These are phyloP conservation scores for Penicillium malachiteum DNA, from an alignment of 495 filamentous ascomycete species.

Conservation along the genomic window DNA sequence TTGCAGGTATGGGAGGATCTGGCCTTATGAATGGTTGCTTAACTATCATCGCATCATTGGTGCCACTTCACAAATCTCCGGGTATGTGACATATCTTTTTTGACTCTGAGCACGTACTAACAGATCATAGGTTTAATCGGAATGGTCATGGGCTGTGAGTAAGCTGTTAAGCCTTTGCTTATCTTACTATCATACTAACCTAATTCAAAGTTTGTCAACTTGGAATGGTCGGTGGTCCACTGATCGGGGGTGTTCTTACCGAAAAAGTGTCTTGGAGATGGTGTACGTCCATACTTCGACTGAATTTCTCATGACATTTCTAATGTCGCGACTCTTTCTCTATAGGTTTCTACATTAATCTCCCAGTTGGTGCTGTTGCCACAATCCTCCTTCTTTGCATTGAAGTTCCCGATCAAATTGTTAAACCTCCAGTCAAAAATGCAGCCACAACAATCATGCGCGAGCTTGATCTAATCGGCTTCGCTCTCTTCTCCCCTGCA, in stretches of 20 bases:
- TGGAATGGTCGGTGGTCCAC: slow-evolving; percentile 47
- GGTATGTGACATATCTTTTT: slow-evolving; percentile 10
- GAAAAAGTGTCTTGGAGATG: slow-evolving; percentile 53
- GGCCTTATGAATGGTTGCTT: slow-evolving; percentile 53
- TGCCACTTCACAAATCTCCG: slow-evolving; percentile 47
- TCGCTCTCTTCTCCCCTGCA: slow-evolving; percentile 43
- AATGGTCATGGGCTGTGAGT: slow-evolving; percentile 37
- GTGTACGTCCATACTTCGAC: slow-evolving; percentile 37
- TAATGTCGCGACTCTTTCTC: background rate
- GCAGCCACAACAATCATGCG: slow-evolving; percentile 24
- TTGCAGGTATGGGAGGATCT: slow-evolving; percentile 42
- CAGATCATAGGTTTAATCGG: slow-evolving; percentile 25
- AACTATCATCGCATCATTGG: slow-evolving; percentile 48
- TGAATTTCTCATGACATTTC: background rate
- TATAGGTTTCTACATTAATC: slow-evolving; percentile 63
- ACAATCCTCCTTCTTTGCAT: slow-evolving; percentile 47
- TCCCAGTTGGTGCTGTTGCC: slow-evolving; percentile 56
- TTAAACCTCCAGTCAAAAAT: slow-evolving; percentile 38
- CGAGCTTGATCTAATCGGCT: slow-evolving; percentile 47
- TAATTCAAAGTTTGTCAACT: slow-evolving; percentile 29
- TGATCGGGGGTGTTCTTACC: slow-evolving; percentile 60
- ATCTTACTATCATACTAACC: slow-evolving; percentile 3
- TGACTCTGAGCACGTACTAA: slow-evolving; percentile 14
- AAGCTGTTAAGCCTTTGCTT: slow-evolving; percentile 9
- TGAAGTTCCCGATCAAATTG: slow-evolving; percentile 44